phyloP scores from a whole-genome alignment of 495 filamentous ascomycete genomes.

The Daldinia concentrica region DNA sequence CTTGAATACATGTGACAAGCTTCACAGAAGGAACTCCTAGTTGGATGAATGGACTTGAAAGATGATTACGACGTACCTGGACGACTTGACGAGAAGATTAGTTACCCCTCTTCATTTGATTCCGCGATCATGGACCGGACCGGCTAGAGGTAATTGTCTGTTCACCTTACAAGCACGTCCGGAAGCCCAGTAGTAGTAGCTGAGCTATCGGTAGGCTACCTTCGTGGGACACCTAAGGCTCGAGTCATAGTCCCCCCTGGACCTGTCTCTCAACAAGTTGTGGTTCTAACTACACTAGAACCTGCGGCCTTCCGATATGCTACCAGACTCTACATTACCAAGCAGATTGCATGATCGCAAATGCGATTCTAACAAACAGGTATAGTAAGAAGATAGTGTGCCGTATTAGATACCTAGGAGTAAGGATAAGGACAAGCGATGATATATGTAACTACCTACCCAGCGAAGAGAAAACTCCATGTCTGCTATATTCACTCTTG shows the following conservation, averaged over 20 bases:
- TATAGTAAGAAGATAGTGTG: constrained; percentile 22
- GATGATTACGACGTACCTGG: constrained; percentile 13
- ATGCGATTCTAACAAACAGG: constrained; percentile 33
- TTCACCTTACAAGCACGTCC: constrained; percentile 7
- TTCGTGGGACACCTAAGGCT: constrained; percentile 41
- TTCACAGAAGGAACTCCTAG: constrained; percentile 4
- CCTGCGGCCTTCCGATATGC: constrained; percentile 41
- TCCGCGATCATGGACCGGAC: constrained; percentile 1
- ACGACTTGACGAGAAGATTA: constrained; percentile 12
- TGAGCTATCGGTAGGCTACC: constrained; percentile 31
- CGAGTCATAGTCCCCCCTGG: constrained; percentile 45
- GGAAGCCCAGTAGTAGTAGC: constrained; percentile 17
- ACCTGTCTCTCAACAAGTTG: constrained; percentile 37
- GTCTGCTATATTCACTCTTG: constrained; percentile 16
- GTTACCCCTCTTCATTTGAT: constrained; percentile 4
- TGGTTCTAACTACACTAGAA: constrained; percentile 39
- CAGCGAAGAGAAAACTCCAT: constrained; percentile 12
- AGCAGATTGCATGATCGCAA: constrained; percentile 37
- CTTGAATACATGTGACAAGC: constrained; percentile 13
- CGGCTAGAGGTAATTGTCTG: constrained; percentile 1
- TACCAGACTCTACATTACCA: constrained; percentile 34
- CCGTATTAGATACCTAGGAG: not conserved
- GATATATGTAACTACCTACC: not conserved
- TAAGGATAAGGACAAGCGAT: not conserved
- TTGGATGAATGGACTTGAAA: constrained; percentile 5